A percentile compares a stretch with the other conserved stretches of the same genome.
Evolutionary conservation across 768 basidiomycete genomes (phyloP).

Genomic region (Termitomyces sp.): DNA sequence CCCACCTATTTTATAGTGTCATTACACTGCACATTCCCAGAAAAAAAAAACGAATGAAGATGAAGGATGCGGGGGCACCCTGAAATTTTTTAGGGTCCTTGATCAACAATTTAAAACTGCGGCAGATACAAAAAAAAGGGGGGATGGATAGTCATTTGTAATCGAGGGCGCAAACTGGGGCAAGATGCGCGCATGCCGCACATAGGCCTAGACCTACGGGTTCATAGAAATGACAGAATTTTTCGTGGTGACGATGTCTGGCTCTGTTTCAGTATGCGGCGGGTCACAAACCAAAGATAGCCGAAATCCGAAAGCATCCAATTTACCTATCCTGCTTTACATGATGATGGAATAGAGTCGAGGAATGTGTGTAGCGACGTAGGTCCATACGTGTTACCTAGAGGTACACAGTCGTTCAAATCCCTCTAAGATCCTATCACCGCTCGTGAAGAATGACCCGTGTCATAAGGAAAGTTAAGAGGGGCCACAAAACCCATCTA

Average conservation of each 20-base stretch:
- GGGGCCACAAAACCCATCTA: conserved; percentile 21
- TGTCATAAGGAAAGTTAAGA: not conserved
- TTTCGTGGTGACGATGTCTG: not conserved
- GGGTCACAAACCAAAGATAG: not conserved
- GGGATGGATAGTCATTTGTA: not conserved
- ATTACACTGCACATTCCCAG: not conserved
- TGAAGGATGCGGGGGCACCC: not conserved
- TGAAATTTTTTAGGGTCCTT: not conserved
- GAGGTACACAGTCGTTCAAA: not conserved
- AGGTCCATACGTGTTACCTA: conserved; percentile 9
- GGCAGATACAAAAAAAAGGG: not conserved
- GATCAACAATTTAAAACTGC: conserved; percentile 1
- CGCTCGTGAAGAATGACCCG: conserved; percentile 5
- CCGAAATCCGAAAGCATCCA: conserved; percentile 14
- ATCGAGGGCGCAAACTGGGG: not conserved
- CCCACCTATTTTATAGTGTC: conserved; percentile 3
- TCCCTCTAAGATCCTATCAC: conserved; percentile 8
- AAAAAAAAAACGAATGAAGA: not conserved
- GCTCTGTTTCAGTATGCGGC: not conserved
- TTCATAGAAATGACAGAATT: not conserved
- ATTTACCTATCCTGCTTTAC: conserved; percentile 16
- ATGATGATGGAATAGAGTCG: conserved; percentile 6
- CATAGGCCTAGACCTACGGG: not conserved
- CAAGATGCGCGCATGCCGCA: not conserved
- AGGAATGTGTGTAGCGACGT: conserved; percentile 1